Evolutionary conservation across 345 rosid genomes (phyloP).

Genomic region (Eucalyptus guilfoylei): DNA sequence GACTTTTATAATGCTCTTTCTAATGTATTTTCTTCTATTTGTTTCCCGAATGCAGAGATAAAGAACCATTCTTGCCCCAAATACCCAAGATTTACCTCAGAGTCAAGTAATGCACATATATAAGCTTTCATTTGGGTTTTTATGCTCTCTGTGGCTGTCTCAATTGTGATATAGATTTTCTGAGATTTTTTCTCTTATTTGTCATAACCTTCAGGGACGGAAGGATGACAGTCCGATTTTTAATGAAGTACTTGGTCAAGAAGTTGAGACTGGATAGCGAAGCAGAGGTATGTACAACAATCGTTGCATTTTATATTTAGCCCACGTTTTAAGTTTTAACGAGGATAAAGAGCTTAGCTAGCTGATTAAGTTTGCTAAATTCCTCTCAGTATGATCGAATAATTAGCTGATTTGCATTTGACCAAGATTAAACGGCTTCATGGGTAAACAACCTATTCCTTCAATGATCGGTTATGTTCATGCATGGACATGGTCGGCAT

Average conservation of each 20-base stretch:
- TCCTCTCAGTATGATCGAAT: background rate
- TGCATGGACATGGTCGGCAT: background rate
- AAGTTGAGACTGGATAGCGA: constrained; percentile 78
- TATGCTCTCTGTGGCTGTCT: background rate
- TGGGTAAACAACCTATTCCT: background rate
- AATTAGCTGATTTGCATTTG: background rate
- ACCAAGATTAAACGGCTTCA: background rate
- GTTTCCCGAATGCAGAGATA: constrained; percentile 30
- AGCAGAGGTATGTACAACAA: constrained; percentile 61
- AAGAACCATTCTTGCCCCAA: constrained; percentile 83
- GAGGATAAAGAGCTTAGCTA: background rate
- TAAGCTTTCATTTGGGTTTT: background rate
- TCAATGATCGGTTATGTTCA: background rate
- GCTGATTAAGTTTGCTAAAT: background rate
- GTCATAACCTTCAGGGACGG: constrained; percentile 44
- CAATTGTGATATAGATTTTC: background rate
- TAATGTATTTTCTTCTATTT: background rate
- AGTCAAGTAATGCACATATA: constrained; percentile 50
- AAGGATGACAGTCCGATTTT: constrained; percentile 75
- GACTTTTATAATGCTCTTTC: background rate
- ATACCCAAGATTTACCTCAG: constrained; percentile 88
- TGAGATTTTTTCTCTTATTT: background rate
- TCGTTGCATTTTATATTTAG: background rate
- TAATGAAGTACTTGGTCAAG: constrained; percentile 79
- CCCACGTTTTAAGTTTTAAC: background rate